These are phyloP conservation scores for Knoxia roxburghii DNA, from an alignment of 257 asterid genomes.

Conservation along the genomic window DNA sequence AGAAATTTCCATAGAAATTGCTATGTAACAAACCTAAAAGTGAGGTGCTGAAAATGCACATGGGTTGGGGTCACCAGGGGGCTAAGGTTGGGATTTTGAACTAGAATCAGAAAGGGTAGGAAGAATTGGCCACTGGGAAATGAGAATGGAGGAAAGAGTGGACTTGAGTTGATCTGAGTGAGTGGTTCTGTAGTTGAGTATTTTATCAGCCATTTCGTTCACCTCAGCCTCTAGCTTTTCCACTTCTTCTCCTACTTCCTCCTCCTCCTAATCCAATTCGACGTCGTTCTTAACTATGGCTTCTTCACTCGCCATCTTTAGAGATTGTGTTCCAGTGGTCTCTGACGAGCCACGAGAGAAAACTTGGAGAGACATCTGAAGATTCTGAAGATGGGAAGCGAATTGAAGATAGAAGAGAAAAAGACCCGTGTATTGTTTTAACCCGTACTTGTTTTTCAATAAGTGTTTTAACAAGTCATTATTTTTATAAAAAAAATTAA, in stretches of 20 bases:
- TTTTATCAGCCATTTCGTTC: conserved; percentile 45
- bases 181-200: conserved; percentile 42
- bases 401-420: not conserved
- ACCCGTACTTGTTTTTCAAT: too few species aligned
- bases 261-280: conserved; percentile 25
- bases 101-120: conserved; percentile 22
- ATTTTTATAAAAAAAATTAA: too few species aligned
- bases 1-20: too few species aligned
- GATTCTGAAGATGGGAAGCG: too few species aligned
- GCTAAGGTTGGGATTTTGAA: conserved; percentile 27
- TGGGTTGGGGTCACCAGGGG: conserved; percentile 21
- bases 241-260: conserved; percentile 9
- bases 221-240: conserved; percentile 46
- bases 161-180: conserved; percentile 47
- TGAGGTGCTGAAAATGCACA: conserved; percentile 20
- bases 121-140: conserved; percentile 41
- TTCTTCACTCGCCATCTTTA: conserved; percentile 18
- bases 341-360: not conserved
- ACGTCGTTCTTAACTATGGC: conserved; percentile 28
- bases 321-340: not conserved
- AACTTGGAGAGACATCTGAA: not conserved
- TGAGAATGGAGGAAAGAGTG: conserved; percentile 44
- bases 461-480: too few species aligned
- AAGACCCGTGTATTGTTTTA: too few species aligned
- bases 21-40: not conserved